These are phyloP conservation scores for Prunus campanulata DNA, from an alignment of 306 rosid species.

Conservation along the genomic window DNA sequence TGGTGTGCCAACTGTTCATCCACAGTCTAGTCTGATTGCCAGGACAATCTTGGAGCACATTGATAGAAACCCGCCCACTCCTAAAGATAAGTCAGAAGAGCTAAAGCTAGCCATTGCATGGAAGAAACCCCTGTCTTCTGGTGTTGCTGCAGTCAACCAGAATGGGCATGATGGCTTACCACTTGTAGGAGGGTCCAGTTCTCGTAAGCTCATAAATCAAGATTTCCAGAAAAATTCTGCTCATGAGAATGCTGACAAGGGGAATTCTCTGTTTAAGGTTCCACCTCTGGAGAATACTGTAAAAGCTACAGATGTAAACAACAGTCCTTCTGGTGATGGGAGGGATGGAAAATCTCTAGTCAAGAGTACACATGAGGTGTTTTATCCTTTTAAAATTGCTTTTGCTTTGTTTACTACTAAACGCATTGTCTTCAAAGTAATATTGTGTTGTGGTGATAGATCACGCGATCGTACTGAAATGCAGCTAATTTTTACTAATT, in stretches of 20 bases:
- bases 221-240: constrained; percentile 32
- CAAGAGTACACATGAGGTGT: constrained; percentile 21
- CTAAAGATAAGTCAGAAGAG: constrained; percentile 73
- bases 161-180: constrained; percentile 38
- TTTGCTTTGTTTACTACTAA: neutral
- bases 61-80: constrained; percentile 70
- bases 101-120: constrained; percentile 58
- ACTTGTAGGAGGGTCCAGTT: constrained; percentile 26
- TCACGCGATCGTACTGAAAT: neutral
- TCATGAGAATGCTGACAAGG: constrained; percentile 31
- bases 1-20: constrained; percentile 51
- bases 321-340: constrained; percentile 28
- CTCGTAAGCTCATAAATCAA: constrained; percentile 30
- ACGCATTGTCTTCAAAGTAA: neutral
- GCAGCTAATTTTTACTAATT: neutral
- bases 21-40: constrained; percentile 70
- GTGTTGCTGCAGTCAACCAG: constrained; percentile 29
- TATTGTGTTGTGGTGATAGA: constrained; percentile 1
- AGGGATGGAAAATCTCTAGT: constrained; percentile 6
- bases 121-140: constrained; percentile 56
- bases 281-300: constrained; percentile 31
- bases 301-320: constrained; percentile 35
- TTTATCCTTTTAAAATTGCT: neutral
- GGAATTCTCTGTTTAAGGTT: constrained; percentile 36
- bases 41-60: constrained; percentile 81